Conservation (phyloP, 192 early-diverging fungal genomes). For the Coemansia sp. region DNA sequence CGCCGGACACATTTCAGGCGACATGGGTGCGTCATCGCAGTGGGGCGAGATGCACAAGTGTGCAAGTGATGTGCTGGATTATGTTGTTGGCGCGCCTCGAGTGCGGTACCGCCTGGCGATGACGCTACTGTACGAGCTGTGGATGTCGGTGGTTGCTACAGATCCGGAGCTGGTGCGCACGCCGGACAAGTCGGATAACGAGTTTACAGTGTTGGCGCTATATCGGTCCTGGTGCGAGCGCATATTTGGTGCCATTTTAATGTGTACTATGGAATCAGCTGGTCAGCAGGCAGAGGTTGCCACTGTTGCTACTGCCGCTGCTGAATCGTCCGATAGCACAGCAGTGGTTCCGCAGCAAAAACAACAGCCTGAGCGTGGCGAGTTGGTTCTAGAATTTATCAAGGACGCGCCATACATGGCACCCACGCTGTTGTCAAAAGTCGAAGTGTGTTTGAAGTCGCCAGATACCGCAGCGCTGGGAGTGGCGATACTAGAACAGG, state of each 20-base stretch:
- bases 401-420: constrained; percentile 32
- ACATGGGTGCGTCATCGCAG: not conserved
- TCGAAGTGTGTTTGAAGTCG: constrained; percentile 20
- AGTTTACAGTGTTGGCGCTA: constrained; percentile 22
- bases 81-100: constrained; percentile 20
- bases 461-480: constrained; percentile 28
- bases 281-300: not conserved
- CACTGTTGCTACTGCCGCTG: not conserved
- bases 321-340: not conserved
- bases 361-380: constrained; percentile 3
- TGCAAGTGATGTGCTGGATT: constrained; percentile 22
- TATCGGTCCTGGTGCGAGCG: constrained; percentile 43
- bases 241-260: constrained; percentile 35
- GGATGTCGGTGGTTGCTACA: constrained; percentile 39
- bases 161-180: constrained; percentile 25
- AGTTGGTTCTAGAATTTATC: constrained; percentile 31
- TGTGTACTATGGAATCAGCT: constrained; percentile 11
- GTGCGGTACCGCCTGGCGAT: constrained; percentile 31
- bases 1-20: not conserved
- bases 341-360: constrained; percentile 3
- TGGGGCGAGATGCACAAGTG: constrained; percentile 28
- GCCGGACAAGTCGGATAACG: not conserved
- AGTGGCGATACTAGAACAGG: constrained; percentile 32
- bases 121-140: constrained; percentile 43
- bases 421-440: constrained; percentile 8